Evolutionary conservation across 768 basidiomycete genomes (phyloP).

Genomic region (Suillus tomentosus): DNA sequence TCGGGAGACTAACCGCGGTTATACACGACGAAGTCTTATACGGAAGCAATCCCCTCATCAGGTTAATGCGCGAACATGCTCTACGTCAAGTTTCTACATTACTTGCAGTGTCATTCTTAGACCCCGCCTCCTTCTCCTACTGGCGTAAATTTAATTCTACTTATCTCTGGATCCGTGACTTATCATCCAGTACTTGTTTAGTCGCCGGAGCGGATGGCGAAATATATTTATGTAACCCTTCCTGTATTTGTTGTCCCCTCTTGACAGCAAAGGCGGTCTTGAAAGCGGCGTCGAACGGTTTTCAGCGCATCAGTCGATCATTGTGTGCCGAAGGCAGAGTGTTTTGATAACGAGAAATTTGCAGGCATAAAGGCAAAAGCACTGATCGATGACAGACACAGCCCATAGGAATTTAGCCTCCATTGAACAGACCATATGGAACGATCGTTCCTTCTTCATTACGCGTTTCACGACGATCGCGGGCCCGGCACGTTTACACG

Average conservation of each 20-base stretch:
- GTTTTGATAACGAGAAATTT: not conserved
- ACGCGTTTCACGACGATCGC: not conserved
- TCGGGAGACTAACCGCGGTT: not conserved
- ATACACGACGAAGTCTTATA: not conserved
- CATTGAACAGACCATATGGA: not conserved
- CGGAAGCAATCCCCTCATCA: not conserved
- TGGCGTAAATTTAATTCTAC: not conserved
- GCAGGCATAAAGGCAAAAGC: not conserved
- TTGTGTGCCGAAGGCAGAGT: not conserved
- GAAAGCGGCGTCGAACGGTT: not conserved
- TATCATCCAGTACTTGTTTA: slow-evolving; percentile 4
- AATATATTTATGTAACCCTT: not conserved
- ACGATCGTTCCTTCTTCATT: not conserved
- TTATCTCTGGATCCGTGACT: not conserved
- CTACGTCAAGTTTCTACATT: not conserved
- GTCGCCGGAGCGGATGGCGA: not conserved
- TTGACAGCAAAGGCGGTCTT: not conserved
- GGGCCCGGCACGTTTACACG: not conserved
- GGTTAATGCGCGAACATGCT: not conserved
- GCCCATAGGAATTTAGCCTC: not conserved
- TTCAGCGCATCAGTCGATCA: not conserved
- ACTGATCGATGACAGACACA: not conserved
- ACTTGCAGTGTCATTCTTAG: not conserved
- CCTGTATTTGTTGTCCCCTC: not conserved
- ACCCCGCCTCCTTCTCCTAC: not conserved